Percentiles rank a stretch among this genome's conserved stretches.
Evolutionary conservation across 805 yeast genomes (phyloP).

Genomic region (Candida adriatica): DNA sequence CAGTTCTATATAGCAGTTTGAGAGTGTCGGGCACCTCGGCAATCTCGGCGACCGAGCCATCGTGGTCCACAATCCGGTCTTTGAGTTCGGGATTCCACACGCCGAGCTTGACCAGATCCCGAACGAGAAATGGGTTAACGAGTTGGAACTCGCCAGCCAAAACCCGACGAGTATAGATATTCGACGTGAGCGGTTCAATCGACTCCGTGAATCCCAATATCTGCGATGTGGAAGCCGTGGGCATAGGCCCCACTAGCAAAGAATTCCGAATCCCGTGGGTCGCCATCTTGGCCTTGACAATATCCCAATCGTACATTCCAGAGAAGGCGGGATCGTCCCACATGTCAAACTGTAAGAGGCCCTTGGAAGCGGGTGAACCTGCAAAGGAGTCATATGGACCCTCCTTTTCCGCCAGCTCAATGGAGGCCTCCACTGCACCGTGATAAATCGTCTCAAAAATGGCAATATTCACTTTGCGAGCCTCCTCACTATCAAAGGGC

Average conservation of each 20-base stretch:
- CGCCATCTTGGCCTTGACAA: slow-evolving; percentile 50
- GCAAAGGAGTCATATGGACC: slow-evolving; percentile 68
- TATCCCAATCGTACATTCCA: slow-evolving; percentile 84
- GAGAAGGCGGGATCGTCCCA: slow-evolving; percentile 18
- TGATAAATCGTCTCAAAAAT: slow-evolving; percentile 95
- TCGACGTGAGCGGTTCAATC: slow-evolving; percentile 93
- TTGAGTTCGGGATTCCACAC: slow-evolving; percentile 80
- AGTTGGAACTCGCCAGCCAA: slow-evolving; percentile 91
- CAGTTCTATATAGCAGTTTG: slow-evolving; percentile 82
- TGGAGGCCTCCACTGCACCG: slow-evolving; percentile 81
- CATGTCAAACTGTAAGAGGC: slow-evolving; percentile 69
- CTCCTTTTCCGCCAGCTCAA: slow-evolving; percentile 62
- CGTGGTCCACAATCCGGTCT: slow-evolving; percentile 62
- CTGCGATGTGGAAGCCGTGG: slow-evolving; percentile 96
- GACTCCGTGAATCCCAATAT: slow-evolving; percentile 91
- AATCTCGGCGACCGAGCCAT: slow-evolving; percentile 82
- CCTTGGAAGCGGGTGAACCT: slow-evolving; percentile 92
- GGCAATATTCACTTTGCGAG: slow-evolving; percentile 64
- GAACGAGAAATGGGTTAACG: slow-evolving; percentile 78
- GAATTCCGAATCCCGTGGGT: slow-evolving; percentile 80
- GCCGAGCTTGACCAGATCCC: slow-evolving; percentile 75
- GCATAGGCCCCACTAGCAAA: slow-evolving; percentile 89
- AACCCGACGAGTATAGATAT: slow-evolving; percentile 85
- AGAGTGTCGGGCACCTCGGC: slow-evolving; percentile 67
- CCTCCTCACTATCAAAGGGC: slow-evolving; percentile 78